Evolutionary conservation across 495 filamentous ascomycete genomes (phyloP).

Genomic region (Immersiella caudata): DNA sequence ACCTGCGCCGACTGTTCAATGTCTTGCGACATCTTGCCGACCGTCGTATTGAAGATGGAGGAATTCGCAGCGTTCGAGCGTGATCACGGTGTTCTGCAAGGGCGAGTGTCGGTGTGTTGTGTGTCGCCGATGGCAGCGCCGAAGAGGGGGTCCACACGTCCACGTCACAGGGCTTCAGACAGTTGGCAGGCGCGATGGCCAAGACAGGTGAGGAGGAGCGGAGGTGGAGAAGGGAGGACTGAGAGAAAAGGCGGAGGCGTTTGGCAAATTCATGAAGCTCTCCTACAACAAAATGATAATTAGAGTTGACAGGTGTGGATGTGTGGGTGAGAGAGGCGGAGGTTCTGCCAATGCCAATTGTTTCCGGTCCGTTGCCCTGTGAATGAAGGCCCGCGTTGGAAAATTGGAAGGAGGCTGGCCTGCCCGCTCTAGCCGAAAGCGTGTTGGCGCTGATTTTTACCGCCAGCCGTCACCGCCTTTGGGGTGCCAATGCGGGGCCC

Average conservation of each 20-base stretch:
- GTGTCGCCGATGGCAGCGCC: neutral
- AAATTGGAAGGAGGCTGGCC: conserved; percentile 37
- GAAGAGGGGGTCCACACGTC: neutral
- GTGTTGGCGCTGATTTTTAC: conserved; percentile 1
- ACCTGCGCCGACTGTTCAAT: conserved; percentile 31
- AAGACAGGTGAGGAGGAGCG: neutral
- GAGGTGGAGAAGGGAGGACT: conserved; percentile 3
- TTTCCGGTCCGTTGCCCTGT: conserved; percentile 36
- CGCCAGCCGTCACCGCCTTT: conserved; percentile 26
- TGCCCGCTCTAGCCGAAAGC: conserved; percentile 29
- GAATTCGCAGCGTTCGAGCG: neutral
- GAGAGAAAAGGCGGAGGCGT: neutral
- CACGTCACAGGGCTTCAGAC: conserved; percentile 1
- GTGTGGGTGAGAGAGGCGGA: neutral
- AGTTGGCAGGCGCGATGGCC: neutral
- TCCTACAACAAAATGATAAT: neutral
- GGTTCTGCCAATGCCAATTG: conserved; percentile 5
- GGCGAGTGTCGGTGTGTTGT: neutral
- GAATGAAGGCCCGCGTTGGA: conserved; percentile 22
- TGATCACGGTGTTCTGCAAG: neutral
- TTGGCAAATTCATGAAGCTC: conserved; percentile 16
- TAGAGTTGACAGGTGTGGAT: neutral
- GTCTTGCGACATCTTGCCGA: conserved; percentile 28
- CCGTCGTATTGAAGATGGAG: neutral
- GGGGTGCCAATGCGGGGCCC: neutral